Conservation (phyloP, 78 protist genomes). For the slime mould (Dictyostelium discoideum) region DNA sequence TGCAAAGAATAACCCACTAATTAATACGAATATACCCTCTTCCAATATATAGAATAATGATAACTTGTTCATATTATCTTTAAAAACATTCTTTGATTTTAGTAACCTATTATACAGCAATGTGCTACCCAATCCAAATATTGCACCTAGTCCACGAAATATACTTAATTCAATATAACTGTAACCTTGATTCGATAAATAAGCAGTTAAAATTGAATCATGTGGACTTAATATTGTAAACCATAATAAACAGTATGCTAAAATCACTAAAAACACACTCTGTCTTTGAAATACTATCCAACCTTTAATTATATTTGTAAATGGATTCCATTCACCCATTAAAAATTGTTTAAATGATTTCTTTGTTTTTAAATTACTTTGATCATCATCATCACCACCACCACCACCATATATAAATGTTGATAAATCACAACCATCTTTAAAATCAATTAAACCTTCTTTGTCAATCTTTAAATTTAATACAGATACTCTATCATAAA, state of each 20-base stretch:
- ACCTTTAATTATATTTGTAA: slow-evolving; percentile 49
- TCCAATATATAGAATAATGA: slow-evolving; percentile 3
- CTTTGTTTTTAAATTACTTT: not conserved
- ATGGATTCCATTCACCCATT: slow-evolving; percentile 43
- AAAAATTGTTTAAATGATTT: not conserved
- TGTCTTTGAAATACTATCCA: slow-evolving; percentile 40
- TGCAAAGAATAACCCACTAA: not conserved
- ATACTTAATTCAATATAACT: not conserved
- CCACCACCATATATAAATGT: not conserved
- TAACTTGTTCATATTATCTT: not conserved
- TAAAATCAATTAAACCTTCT: not conserved
- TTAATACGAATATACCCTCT: slow-evolving; percentile 10
- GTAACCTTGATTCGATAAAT: slow-evolving; percentile 31
- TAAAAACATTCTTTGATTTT: not conserved
- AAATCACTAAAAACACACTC: not conserved
- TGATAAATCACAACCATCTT: not conserved
- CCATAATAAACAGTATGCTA: slow-evolving; percentile 42
- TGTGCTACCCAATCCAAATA: slow-evolving; percentile 26
- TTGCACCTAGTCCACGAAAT: slow-evolving; percentile 47
- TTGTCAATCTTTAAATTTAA: slow-evolving; percentile 1
- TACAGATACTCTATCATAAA: not conserved
- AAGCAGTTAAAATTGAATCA: slow-evolving; percentile 49
- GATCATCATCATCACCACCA: too few relatives aligned
- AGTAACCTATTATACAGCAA: not conserved
- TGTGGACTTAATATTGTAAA: slow-evolving; percentile 58